Conservation (phyloP, 2,329 filamentous ascomycete species). For the Curvularia lunata region DNA sequence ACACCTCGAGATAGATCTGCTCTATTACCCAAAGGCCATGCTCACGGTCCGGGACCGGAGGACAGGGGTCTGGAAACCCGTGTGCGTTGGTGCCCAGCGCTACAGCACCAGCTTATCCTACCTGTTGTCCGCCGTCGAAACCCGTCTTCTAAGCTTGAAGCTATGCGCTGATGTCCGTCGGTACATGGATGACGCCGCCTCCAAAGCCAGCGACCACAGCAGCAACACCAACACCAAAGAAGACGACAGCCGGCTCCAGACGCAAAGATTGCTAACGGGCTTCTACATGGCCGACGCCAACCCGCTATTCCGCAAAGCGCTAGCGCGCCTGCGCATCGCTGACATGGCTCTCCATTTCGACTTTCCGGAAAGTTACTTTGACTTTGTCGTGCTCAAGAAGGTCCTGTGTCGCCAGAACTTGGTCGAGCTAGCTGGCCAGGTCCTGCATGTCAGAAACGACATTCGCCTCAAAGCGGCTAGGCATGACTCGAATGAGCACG, state of each 20-base stretch:
- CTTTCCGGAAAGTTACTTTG: constrained; percentile 41
- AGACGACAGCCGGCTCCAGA: constrained; percentile 19
- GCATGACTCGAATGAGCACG: neutral
- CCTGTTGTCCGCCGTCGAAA: constrained; percentile 20
- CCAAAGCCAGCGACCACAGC: neutral
- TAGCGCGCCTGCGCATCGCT: constrained; percentile 21
- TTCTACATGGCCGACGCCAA: constrained; percentile 35
- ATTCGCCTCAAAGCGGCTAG: constrained; percentile 27
- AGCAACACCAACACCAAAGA: constrained; percentile 2
- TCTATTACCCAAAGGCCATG: constrained; percentile 31
- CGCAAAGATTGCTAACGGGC: constrained; percentile 29
- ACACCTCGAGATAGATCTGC: constrained; percentile 36
- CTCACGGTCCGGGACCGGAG: constrained; percentile 7
- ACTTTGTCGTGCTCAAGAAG: constrained; percentile 19
- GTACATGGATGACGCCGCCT: constrained; percentile 3
- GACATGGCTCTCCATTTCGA: constrained; percentile 32
- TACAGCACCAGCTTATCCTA: constrained; percentile 31
- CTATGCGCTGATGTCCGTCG: constrained; percentile 25
- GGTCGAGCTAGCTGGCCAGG: constrained; percentile 37
- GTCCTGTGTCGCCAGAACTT: constrained; percentile 28
- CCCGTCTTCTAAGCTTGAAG: constrained; percentile 17
- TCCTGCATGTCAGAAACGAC: constrained; percentile 38
- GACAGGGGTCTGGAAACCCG: constrained; percentile 25
- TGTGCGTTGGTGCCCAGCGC: constrained; percentile 25
- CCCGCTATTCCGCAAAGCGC: constrained; percentile 23